These are phyloP conservation scores for Pseudotsuga menziesii DNA, from an alignment of 75 land plant genomes.

Conservation along the genomic window DNA sequence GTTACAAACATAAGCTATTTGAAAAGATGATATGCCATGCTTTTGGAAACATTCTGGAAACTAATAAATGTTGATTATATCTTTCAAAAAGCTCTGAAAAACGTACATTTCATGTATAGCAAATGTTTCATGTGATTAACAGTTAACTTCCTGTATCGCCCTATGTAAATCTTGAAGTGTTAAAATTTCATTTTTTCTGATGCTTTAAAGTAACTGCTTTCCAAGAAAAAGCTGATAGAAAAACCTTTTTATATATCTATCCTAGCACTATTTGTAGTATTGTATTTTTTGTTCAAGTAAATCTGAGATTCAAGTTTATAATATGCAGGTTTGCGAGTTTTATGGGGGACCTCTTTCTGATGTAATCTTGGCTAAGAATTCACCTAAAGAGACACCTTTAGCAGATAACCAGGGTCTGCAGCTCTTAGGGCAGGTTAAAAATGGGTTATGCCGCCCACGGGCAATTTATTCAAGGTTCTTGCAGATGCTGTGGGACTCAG, in stretches of 20 bases:
- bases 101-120: too few relatives aligned
- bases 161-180: too few relatives aligned
- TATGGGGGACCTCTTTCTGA: slow-evolving; percentile 79
- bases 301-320: not conserved
- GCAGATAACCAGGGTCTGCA: slow-evolving; percentile 53
- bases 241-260: not conserved
- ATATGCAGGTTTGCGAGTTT: slow-evolving; percentile 72
- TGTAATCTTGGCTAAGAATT: slow-evolving; percentile 56
- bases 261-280: not conserved
- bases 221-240: not conserved
- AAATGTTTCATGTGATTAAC: too few relatives aligned
- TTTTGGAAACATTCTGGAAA: not conserved
- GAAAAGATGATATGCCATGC: not conserved
- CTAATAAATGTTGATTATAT: not conserved
- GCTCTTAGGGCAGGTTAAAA: slow-evolving; percentile 73
- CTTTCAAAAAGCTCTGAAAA: not conserved
- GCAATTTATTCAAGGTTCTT: slow-evolving; percentile 93
- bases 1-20: not conserved
- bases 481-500: slow-evolving; percentile 93
- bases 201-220: too few relatives aligned
- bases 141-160: too few relatives aligned
- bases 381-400: slow-evolving; percentile 39
- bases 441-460: slow-evolving; percentile 85
- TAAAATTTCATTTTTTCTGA: too few relatives aligned
- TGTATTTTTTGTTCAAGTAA: not conserved